Percentiles rank a stretch among this genome's conserved stretches.
Evolutionary conservation across 2,329 filamentous ascomycete genomes (phyloP).

Genomic region (Fusarium abutilonis): DNA sequence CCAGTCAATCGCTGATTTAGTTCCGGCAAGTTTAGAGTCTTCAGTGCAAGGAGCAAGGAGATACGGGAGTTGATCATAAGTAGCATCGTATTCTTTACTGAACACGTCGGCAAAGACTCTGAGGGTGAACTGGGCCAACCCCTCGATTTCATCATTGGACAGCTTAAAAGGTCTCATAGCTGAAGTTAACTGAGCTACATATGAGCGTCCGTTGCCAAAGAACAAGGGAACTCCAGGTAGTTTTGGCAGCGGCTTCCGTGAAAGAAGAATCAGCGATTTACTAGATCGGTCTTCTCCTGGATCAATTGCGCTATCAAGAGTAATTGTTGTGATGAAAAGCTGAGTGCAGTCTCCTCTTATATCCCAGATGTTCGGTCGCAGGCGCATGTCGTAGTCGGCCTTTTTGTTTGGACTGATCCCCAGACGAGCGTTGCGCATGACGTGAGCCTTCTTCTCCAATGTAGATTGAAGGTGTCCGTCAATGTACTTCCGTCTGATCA

Average conservation of each 20-base stretch:
- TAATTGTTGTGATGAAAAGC: constrained; percentile 71
- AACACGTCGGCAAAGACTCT: constrained; percentile 84
- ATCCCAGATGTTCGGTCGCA: constrained; percentile 82
- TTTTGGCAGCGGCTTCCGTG: constrained; percentile 69
- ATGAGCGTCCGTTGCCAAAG: constrained; percentile 70
- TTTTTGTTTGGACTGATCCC: constrained; percentile 83
- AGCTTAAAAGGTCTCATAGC: constrained; percentile 57
- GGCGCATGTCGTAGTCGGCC: constrained; percentile 77
- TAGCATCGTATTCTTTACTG: constrained; percentile 81
- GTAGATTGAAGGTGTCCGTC: constrained; percentile 79
- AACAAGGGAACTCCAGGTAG: constrained; percentile 77
- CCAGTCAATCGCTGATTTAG: constrained; percentile 67
- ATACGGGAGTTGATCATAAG: constrained; percentile 76
- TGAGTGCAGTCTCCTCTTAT: constrained; percentile 49
- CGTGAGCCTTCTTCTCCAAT: constrained; percentile 75
- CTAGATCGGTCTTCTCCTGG: constrained; percentile 63
- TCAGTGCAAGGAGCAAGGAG: constrained; percentile 73
- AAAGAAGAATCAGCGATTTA: constrained; percentile 75
- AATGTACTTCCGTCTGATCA: constrained; percentile 73
- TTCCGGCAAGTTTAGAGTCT: constrained; percentile 37
- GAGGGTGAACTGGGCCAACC: constrained; percentile 77
- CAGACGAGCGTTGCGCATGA: constrained; percentile 86
- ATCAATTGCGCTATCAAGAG: constrained; percentile 64
- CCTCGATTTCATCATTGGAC: constrained; percentile 56
- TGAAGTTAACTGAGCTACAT: constrained; percentile 63